Percentiles rank a stretch among this genome's conserved stretches.
Conservation (phyloP, 768 basidiomycete species). For the Lyophyllum semitale region DNA sequence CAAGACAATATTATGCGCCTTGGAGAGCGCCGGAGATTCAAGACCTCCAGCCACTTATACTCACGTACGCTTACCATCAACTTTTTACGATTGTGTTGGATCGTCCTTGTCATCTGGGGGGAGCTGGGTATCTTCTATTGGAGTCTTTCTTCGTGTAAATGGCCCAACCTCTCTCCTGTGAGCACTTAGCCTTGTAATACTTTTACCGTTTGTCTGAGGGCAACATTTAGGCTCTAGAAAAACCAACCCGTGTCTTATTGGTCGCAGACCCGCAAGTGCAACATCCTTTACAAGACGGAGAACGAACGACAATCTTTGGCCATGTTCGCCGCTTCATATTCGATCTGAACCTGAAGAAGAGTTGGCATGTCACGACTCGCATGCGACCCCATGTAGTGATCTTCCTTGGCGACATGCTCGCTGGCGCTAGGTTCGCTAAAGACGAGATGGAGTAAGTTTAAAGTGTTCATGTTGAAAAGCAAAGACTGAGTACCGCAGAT, state of each 20-base stretch:
- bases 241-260: slow-evolving; percentile 61
- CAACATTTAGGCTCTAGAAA: slow-evolving; percentile 10
- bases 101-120: slow-evolving; percentile 53
- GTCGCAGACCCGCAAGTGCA: slow-evolving; percentile 70
- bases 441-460: slow-evolving; percentile 42
- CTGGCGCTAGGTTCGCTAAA: slow-evolving; percentile 57
- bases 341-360: slow-evolving; percentile 65
- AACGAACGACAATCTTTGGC: slow-evolving; percentile 43
- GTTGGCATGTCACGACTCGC: slow-evolving; percentile 64
- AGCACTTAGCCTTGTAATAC: slow-evolving; percentile 17
- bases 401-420: slow-evolving; percentile 78
- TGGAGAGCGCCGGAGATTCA: slow-evolving; percentile 19
- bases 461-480: background rate
- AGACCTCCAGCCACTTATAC: slow-evolving; percentile 16
- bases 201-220: background rate
- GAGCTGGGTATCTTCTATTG: slow-evolving; percentile 64
- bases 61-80: slow-evolving; percentile 20
- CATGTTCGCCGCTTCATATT: slow-evolving; percentile 45
- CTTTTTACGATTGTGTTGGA: slow-evolving; percentile 19
- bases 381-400: slow-evolving; percentile 67
- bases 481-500: slow-evolving; percentile 41
- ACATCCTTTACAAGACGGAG: slow-evolving; percentile 36
- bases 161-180: slow-evolving; percentile 48
- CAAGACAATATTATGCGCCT: slow-evolving; percentile 16
- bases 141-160: slow-evolving; percentile 58